Base-by-base conservation (phyloP, 768 basidiomycete genomes). In the Agaricus subrufescens region DNA sequence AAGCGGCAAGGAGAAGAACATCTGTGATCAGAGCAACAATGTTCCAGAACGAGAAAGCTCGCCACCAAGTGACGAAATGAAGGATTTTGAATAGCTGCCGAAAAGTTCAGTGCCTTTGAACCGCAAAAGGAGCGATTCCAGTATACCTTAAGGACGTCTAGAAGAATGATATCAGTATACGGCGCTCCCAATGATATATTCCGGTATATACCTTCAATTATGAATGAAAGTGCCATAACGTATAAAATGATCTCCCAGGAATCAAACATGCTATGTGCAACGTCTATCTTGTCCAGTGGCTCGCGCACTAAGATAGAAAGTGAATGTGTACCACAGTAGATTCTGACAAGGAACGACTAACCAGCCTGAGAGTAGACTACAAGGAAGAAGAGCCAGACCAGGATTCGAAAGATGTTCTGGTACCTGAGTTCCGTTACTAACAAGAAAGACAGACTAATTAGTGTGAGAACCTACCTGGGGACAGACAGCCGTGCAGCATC, bases 11-110 rank as follows among this genome's bases (percentile, higher is more conserved):
- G 6, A 98, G 77, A 1, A 96, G 72, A 0, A 75, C 70, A 65
- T 95, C 87, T 8, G 91, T 96, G 12, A 86, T 63, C 56, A 91
- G 75, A 11, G 85, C 80, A 43, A 92, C 74, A 27, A 80, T 61
- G 54, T 81, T 83, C 92, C 91, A 93, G 66, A 92, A 93, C 14
- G 81, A 81, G 63, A 94, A 83, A 2, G 90, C 86, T n/a, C 84
- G 80, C 79, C 84, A 89, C 55, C 55, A 56, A 12, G 90, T 86
- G 34, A 87, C 87, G 60, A 93, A 85, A 2, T 81, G 75, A 19
- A 94, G 72, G 1, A 89, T 78, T 65, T 85, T 83, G 64, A 76
- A 85, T 53, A 90, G 76, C 91, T 93, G 23, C 2, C 8, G 34
- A n/a, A 34, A 19, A 11, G 12, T n/a, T n/a, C 10, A 37, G 15